Percentiles rank a stretch among this genome's conserved stretches.
Evolutionary conservation across 148 eudicot species (phyloP).

Genomic region (Beta vulgaris): DNA sequence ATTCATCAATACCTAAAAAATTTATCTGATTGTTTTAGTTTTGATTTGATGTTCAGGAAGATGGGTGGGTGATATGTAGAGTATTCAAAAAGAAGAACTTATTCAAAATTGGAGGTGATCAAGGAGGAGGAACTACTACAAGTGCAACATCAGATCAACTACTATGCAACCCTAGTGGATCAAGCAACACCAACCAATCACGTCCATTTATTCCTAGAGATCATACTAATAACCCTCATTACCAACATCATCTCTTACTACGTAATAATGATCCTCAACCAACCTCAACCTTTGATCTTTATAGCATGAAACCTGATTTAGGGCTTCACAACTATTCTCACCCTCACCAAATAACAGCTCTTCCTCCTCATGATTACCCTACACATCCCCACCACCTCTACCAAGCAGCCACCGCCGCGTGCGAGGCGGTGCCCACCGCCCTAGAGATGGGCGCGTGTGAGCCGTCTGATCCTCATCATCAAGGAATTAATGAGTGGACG

Average conservation of each 20-base stretch:
- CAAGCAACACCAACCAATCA: constrained; percentile 35
- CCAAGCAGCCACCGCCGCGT: constrained; percentile 17
- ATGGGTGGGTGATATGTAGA: constrained; percentile 95
- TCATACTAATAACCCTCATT: constrained; percentile 27
- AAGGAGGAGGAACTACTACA: constrained; percentile 36
- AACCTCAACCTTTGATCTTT: constrained; percentile 44
- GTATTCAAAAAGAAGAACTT: constrained; percentile 91
- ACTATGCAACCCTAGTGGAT: constrained; percentile 28
- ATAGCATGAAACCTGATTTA: constrained; percentile 42
- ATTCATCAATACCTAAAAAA: too few species aligned
- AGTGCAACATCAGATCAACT: constrained; percentile 41
- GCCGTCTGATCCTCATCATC: constrained; percentile 39
- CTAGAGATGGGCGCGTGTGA: constrained; percentile 29
- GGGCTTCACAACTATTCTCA: constrained; percentile 60
- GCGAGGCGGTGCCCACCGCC: constrained; percentile 11
- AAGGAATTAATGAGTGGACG: constrained; percentile 50
- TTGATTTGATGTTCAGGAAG: constrained; percentile 46
- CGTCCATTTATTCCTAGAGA: constrained; percentile 40
- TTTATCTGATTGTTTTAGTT: background rate
- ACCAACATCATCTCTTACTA: constrained; percentile 42
- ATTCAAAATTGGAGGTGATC: constrained; percentile 62
- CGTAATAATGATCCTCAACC: constrained; percentile 35
- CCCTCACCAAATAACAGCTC: constrained; percentile 37
- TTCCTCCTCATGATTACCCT: constrained; percentile 38
- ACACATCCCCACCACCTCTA: constrained; percentile 31